Conservation (phyloP, 2,329 filamentous ascomycete species). For the Exophiala bonariae region DNA sequence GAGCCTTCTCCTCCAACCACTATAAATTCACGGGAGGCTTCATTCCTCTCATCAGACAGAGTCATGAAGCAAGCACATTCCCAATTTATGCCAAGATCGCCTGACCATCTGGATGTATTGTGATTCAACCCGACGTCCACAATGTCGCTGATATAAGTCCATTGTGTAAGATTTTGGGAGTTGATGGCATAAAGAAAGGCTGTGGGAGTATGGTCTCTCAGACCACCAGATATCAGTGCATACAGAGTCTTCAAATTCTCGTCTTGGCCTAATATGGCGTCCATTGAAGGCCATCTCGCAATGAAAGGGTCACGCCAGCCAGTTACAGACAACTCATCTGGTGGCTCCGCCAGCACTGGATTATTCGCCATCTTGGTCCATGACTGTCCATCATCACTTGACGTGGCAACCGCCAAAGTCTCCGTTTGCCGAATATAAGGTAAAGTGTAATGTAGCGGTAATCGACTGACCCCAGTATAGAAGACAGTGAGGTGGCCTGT, state of each 20-base stretch:
- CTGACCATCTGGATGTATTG: conserved; percentile 46
- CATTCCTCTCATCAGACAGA: conserved; percentile 34
- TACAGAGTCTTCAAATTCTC: conserved; percentile 35
- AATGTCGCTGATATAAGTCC: conserved; percentile 48
- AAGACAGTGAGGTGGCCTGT: conserved; percentile 35
- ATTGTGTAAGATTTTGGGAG: conserved; percentile 40
- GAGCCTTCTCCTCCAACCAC: conserved; percentile 49
- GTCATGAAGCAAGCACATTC: conserved; percentile 51
- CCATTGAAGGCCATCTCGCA: conserved; percentile 32
- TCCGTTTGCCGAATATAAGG: conserved; percentile 39
- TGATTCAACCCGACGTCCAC: conserved; percentile 42
- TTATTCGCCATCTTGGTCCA: conserved; percentile 39
- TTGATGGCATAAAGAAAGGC: conserved; percentile 50
- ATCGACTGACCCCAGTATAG: conserved; percentile 42
- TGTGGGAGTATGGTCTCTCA: conserved; percentile 43
- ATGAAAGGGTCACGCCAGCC: conserved; percentile 47
- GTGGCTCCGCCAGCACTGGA: conserved; percentile 39
- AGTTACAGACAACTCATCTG: conserved; percentile 36
- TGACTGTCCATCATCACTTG: conserved; percentile 37
- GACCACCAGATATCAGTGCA: conserved; percentile 51
- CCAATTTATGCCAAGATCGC: conserved; percentile 54
- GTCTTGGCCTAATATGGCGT: conserved; percentile 9
- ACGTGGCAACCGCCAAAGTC: conserved; percentile 40
- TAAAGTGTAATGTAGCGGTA: conserved; percentile 43
- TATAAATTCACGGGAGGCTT: conserved; percentile 40